Conservation (phyloP, 345 rosid species). For the Streptanthus diversifolius region DNA sequence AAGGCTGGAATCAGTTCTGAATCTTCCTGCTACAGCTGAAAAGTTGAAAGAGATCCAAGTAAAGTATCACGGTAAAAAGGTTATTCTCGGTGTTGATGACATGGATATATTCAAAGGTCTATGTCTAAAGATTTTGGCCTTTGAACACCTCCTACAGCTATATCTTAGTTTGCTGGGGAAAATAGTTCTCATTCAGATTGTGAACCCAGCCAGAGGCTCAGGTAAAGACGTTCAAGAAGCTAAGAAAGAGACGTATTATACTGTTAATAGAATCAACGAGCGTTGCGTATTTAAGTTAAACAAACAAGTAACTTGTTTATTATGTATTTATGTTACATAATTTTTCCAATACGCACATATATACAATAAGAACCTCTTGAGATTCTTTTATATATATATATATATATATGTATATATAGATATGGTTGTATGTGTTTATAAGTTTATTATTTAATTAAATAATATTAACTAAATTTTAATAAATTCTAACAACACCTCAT, state of each 20-base stretch:
- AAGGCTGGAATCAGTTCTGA: slow-evolving; percentile 42
- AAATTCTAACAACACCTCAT: no score
- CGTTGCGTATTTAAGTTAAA: no score
- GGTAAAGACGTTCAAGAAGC: slow-evolving; percentile 51
- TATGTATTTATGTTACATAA: no score
- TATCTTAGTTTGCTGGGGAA: slow-evolving; percentile 40
- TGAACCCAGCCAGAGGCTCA: slow-evolving; percentile 47
- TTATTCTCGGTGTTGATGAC: slow-evolving; percentile 45
- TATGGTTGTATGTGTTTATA: no score
- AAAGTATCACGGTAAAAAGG: slow-evolving; percentile 34
- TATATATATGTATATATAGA: no score
- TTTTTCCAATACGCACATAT: no score
- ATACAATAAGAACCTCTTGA: no score
- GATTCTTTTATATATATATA: no score
- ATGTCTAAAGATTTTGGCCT: slow-evolving; percentile 43
- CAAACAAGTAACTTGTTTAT: no score
- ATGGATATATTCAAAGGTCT: slow-evolving; percentile 58
- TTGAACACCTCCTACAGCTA: slow-evolving; percentile 41
- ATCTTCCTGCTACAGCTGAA: slow-evolving; percentile 41
- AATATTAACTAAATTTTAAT: no score
- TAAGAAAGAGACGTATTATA: slow-evolving; percentile 39
- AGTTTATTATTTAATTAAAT: no score
- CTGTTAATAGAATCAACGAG: slow-evolving; percentile 41
- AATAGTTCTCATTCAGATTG: slow-evolving; percentile 43
- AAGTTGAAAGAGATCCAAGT: slow-evolving; percentile 44